These are phyloP conservation scores for Nakazawaea ernobii DNA, from an alignment of 805 yeast species.

Conservation along the genomic window DNA sequence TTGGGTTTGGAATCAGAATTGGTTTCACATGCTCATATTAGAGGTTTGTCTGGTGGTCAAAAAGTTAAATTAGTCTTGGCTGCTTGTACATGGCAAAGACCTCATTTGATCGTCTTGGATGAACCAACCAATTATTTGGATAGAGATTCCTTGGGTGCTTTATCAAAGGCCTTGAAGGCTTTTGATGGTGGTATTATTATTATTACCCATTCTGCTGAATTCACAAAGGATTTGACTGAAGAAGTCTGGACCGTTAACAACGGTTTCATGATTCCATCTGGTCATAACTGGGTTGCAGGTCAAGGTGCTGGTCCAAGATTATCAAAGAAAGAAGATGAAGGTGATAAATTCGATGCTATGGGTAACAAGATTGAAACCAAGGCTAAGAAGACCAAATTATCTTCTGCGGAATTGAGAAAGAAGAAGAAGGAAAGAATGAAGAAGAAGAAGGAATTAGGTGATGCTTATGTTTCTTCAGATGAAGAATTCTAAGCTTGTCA, in stretches of 20 bases:
- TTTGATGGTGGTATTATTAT: conserved; percentile 99
- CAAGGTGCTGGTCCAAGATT: conserved; percentile 99
- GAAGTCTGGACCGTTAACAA: conserved; percentile 99
- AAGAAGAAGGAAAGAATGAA: conserved; percentile 99
- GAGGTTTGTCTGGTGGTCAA: conserved; percentile 99
- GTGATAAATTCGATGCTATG: conserved; percentile 99
- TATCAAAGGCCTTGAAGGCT: conserved; percentile 96
- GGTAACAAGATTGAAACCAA: conserved; percentile 98
- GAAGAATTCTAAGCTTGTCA: conserved; percentile 59
- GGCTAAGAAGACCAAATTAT: conserved; percentile 95
- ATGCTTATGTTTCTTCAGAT: conserved; percentile 97
- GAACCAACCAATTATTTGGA: conserved; percentile 99
- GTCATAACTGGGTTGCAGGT: conserved; percentile 99
- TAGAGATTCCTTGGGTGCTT: conserved; percentile 99
- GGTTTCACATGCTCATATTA: conserved; percentile 99
- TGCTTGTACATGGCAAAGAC: conserved; percentile 99
- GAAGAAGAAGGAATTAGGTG: conserved; percentile 99
- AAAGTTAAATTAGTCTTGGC: conserved; percentile 99
- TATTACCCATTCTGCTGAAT: conserved; percentile 99
- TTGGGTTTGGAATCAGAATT: conserved; percentile 98
- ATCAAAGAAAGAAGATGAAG: conserved; percentile 94
- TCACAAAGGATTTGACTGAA: conserved; percentile 98
- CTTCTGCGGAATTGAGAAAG: conserved; percentile 99
- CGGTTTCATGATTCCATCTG: conserved; percentile 99
- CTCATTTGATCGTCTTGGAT: conserved; percentile 98